A percentile compares a stretch with the other conserved stretches of the same genome.
phyloP scores from a whole-genome alignment of 306 rosid genomes.

The Pyrus communis region DNA sequence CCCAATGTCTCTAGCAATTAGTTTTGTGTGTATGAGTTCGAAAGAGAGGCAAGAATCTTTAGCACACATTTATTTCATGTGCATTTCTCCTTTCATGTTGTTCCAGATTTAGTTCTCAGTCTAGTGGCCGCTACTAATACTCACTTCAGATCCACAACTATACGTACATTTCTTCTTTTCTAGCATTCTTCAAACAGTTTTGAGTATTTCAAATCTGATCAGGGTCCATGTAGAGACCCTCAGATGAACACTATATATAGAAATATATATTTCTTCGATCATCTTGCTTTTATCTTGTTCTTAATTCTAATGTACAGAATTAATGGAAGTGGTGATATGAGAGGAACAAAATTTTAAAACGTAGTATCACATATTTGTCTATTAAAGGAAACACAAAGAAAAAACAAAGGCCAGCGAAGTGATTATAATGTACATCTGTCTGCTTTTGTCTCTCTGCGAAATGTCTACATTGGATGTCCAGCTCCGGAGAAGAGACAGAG shows the following conservation, averaged over 20 bases:
- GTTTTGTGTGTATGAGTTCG: background rate
- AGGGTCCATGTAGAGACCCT: background rate
- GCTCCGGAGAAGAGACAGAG: slow-evolving; percentile 99
- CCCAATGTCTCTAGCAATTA: slow-evolving; percentile 24
- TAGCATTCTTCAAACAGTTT: background rate
- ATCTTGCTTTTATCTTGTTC: background rate
- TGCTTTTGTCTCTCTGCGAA: slow-evolving; percentile 21
- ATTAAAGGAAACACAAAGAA: background rate
- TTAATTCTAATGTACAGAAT: background rate
- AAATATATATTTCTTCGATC: background rate
- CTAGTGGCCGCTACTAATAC: background rate
- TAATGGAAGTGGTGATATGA: background rate
- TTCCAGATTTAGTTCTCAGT: background rate
- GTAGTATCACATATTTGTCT: background rate
- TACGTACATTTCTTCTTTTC: background rate
- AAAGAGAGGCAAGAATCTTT: slow-evolving; percentile 30
- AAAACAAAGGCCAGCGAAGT: slow-evolving; percentile 12
- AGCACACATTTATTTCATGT: slow-evolving; percentile 27
- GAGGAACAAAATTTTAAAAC: background rate
- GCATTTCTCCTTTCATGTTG: slow-evolving; percentile 21
- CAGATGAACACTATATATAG: too few species aligned
- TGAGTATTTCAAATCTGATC: background rate
- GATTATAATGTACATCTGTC: slow-evolving; percentile 31
- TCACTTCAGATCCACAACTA: background rate
- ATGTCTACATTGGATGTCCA: slow-evolving; percentile 40